Evolutionary conservation across 2,329 filamentous ascomycete genomes (phyloP), one percentile per base, ranked within the genome.

Genomic region (Ophiocordyceps camponoti-rufipedis): DNA sequence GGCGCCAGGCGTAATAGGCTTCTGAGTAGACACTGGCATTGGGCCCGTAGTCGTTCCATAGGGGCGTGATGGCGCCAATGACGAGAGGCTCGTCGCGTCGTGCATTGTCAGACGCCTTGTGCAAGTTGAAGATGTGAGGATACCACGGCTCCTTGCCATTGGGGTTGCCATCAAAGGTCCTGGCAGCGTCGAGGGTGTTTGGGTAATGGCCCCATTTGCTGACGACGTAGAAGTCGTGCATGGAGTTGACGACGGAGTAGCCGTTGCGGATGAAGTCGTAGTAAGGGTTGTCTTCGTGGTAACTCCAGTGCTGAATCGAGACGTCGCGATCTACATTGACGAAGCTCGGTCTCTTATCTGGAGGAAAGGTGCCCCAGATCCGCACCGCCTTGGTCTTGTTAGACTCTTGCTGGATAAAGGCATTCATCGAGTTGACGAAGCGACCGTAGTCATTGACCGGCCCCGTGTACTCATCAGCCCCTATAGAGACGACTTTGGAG

Each of bases 381-480:
- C 71, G 63, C 7, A 70, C 23, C 23, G 23, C 23, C 23, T 23
- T 62, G 0, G 49, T 53, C 50, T 74, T 74, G 1, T 58, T 60
- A 1, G 60, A 54, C 2, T 35, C 62, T 46, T 67, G 58, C 49
- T 66, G 64, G 54, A 70, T 64, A 44, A 67, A 68, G 11, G 62
- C 62, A 51, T 62, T 65, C 23, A 68, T 56, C 13, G 63, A 62
- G 45, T 68, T 64, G 32, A 67, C 55, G 42, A 68, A 67, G 54
- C 64, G 60, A 42, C 62, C 71, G 52, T 75, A 75, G 35, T 69
- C 67, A 9, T 65, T 58, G 0, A 63, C 68, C 0, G 67, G 59
- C 0, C 60, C 62, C 0, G 63, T 59, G 48, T 75, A 75, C 51
- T 75, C 72, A 47, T 75, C 72, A 1, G 71, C 72, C 0, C 72